These are phyloP conservation scores for Penicillium italicum DNA, from an alignment of 2,329 filamentous ascomycete species.

Conservation along the genomic window DNA sequence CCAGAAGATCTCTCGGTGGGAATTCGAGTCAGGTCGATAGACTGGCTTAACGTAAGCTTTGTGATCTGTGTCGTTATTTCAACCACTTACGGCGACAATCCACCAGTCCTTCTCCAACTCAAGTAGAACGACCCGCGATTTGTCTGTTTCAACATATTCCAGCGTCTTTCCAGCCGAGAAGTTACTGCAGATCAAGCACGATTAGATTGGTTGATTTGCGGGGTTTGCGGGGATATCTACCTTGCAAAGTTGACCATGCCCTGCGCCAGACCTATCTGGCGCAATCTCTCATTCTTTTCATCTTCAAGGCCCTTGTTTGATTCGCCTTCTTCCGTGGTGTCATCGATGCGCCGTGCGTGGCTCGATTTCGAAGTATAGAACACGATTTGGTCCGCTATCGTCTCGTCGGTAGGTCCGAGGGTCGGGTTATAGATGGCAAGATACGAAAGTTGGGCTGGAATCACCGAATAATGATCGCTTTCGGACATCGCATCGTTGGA, in stretches of 20 bases:
- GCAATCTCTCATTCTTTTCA: conserved; percentile 77
- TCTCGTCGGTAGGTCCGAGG: conserved; percentile 68
- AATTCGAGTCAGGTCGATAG: conserved; percentile 75
- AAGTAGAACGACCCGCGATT: conserved; percentile 75
- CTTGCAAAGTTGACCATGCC: conserved; percentile 90
- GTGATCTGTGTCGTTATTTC: background rate
- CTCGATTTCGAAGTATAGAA: conserved; percentile 70
- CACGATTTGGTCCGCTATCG: conserved; percentile 76
- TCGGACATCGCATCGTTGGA: conserved; percentile 39
- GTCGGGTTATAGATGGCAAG: conserved; percentile 93
- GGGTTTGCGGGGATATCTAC: conserved; percentile 40
- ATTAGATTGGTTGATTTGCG: conserved; percentile 15
- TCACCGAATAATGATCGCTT: conserved; percentile 43
- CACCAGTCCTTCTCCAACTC: conserved; percentile 93
- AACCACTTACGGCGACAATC: conserved; percentile 73
- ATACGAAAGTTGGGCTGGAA: conserved; percentile 83
- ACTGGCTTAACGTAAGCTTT: conserved; percentile 47
- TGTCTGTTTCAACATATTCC: conserved; percentile 87
- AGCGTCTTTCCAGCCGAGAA: conserved; percentile 76
- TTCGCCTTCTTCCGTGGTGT: conserved; percentile 17
- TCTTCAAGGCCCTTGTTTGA: conserved; percentile 47
- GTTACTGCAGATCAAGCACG: conserved; percentile 49
- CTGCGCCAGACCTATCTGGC: conserved; percentile 93
- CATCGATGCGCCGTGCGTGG: conserved; percentile 25
- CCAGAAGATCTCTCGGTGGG: conserved; percentile 49